A percentile compares a stretch with the other conserved stretches of the same genome.
Evolutionary conservation across 805 yeast species (phyloP).

Genomic region (Barnettozyma wickerhamii): DNA sequence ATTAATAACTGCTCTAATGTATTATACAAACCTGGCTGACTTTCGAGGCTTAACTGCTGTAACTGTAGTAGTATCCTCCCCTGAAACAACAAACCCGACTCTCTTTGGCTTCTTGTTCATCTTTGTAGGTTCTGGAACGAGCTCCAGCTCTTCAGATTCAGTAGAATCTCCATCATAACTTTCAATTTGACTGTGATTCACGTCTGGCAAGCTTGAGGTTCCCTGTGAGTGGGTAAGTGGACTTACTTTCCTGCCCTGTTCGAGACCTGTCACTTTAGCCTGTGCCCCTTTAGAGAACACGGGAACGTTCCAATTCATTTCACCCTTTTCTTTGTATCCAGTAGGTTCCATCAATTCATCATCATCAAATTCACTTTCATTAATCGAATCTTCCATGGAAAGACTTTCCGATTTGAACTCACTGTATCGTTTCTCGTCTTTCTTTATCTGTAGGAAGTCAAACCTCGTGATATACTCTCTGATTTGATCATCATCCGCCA

Average conservation of each 20-base stretch:
- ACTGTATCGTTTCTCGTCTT: constrained; percentile 7
- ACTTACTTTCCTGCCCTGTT: background rate
- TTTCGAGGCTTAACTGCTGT: constrained; percentile 1
- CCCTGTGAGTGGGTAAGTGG: too few relatives aligned
- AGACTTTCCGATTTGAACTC: constrained; percentile 10
- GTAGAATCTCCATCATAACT: constrained; percentile 5
- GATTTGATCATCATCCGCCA: constrained; percentile 58
- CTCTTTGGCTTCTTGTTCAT: background rate
- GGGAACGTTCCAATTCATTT: constrained; percentile 33
- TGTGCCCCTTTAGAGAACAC: constrained; percentile 23
- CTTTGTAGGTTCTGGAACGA: background rate
- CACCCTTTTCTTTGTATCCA: constrained; percentile 9
- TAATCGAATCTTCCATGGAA: constrained; percentile 7
- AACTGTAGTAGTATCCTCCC: constrained; percentile 5
- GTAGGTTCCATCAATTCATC: constrained; percentile 26
- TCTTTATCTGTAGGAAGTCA: constrained; percentile 36
- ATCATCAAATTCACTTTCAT: constrained; percentile 14
- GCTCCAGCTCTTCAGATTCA: constrained; percentile 1
- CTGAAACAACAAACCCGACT: background rate
- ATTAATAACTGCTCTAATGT: background rate
- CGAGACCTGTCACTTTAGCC: constrained; percentile 8
- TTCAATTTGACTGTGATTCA: background rate
- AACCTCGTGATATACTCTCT: constrained; percentile 50
- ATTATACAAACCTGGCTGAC: constrained; percentile 11
- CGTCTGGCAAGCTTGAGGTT: too few relatives aligned